Evolutionary conservation across 2,329 filamentous ascomycete genomes (phyloP).

Genomic region (Penicillium sp.): DNA sequence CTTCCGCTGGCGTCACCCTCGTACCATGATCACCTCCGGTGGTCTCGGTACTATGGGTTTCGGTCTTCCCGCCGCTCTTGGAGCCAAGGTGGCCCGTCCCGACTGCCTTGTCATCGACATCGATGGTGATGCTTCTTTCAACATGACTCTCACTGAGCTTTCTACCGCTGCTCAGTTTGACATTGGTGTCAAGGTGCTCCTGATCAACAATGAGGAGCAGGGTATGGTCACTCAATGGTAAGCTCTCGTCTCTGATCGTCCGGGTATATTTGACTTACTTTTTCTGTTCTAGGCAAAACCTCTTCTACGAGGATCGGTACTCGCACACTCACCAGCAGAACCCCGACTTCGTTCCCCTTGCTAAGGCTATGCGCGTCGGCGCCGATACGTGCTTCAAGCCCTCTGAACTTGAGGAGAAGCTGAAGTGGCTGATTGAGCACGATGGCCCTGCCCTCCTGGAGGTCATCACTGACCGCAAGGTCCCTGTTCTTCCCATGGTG

Average conservation of each 20-base stretch:
- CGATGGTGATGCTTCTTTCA: constrained; percentile 97
- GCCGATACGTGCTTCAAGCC: constrained; percentile 69
- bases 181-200: constrained; percentile 91
- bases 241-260: neutral
- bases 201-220: constrained; percentile 96
- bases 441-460: constrained; percentile 93
- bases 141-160: constrained; percentile 96
- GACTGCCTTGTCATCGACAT: constrained; percentile 91
- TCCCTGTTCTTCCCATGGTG: constrained; percentile 95
- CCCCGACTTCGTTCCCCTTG: constrained; percentile 91
- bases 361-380: constrained; percentile 86
- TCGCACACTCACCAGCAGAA: constrained; percentile 91
- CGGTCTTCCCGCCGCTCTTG: constrained; percentile 90
- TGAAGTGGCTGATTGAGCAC: constrained; percentile 84
- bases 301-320: constrained; percentile 94
- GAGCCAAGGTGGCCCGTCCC: constrained; percentile 80
- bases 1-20: constrained; percentile 88
- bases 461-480: constrained; percentile 77
- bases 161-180: constrained; percentile 92
- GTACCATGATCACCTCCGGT: constrained; percentile 94
- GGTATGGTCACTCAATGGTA: constrained; percentile 94
- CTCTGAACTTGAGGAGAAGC: constrained; percentile 70
- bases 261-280: neutral
- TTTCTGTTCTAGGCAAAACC: constrained; percentile 62
- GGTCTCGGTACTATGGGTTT: constrained; percentile 96